These are phyloP conservation scores for Chimonanthus salicifolius DNA, from an alignment of 164 flowering plant species.

Conservation along the genomic window DNA sequence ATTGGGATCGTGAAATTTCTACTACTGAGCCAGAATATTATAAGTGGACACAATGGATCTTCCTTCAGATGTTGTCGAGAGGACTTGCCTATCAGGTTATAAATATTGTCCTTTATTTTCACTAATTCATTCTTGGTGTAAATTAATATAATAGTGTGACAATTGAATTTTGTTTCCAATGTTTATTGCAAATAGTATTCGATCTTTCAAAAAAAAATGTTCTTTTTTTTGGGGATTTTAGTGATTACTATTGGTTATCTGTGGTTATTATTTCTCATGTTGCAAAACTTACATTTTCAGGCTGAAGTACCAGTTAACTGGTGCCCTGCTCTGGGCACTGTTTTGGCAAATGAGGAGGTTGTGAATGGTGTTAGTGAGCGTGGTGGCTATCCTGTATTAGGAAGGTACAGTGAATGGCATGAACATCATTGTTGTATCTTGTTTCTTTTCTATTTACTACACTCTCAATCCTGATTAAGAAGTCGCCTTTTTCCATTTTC, in stretches of 20 bases:
- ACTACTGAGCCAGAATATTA: slow-evolving; percentile 90
- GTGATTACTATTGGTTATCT: background rate
- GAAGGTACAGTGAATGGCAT: slow-evolving; percentile 46
- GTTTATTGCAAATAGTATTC: background rate
- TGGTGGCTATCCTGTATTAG: slow-evolving; percentile 97
- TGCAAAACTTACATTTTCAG: slow-evolving; percentile 27
- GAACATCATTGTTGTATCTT: background rate
- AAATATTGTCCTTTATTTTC: background rate
- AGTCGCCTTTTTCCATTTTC: slow-evolving; percentile 11
- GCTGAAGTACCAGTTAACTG: slow-evolving; percentile 99
- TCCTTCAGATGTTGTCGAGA: slow-evolving; percentile 82
- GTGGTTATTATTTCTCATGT: slow-evolving; percentile 7
- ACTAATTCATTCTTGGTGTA: background rate
- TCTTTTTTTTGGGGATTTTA: background rate
- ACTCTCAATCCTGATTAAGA: background rate
- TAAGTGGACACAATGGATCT: slow-evolving; percentile 99
- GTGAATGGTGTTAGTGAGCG: slow-evolving; percentile 97
- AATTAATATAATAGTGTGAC: background rate
- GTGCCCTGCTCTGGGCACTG: slow-evolving; percentile 99
- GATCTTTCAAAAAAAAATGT: too few relatives aligned
- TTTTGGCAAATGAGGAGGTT: slow-evolving; percentile 96
- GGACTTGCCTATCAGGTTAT: slow-evolving; percentile 94
- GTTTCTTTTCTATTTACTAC: background rate
- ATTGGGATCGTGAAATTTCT: slow-evolving; percentile 97
- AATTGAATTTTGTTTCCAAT: background rate